Conservation (phyloP, 805 yeast species). For the Wickerhamiella occidentalis region DNA sequence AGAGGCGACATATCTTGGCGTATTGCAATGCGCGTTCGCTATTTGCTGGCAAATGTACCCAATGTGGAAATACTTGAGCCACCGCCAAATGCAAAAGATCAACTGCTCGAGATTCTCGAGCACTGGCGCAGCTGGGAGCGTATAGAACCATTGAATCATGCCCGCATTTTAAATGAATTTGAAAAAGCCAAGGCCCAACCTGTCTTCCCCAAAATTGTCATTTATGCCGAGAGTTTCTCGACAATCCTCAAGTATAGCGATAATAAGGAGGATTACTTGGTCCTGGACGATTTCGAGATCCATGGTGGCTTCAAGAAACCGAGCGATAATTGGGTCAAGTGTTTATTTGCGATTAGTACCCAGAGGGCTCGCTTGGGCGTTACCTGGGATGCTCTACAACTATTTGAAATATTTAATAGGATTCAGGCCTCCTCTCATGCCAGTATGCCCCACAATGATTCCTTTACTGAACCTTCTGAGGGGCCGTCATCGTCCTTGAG, state of each 20-base stretch:
- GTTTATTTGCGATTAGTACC: conserved; percentile 10
- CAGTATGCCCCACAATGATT: too few species aligned
- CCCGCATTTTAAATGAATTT: conserved; percentile 21
- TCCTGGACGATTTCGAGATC: conserved; percentile 26
- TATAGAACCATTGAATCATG: conserved; percentile 14
- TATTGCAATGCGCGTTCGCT: conserved; percentile 64
- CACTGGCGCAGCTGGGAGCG: conserved; percentile 90
- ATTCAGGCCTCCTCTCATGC: too few species aligned
- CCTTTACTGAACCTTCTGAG: too few species aligned
- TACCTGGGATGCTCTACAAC: conserved; percentile 1
- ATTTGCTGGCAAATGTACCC: conserved; percentile 52
- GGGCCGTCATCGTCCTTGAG: too few species aligned
- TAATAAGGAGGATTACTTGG: conserved; percentile 26
- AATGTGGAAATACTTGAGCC: conserved; percentile 24
- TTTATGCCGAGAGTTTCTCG: conserved; percentile 25
- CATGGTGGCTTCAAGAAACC: conserved; percentile 2
- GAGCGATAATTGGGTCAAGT: conserved; percentile 11
- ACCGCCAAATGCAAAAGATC: conserved; percentile 41
- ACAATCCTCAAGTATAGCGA: conserved; percentile 24
- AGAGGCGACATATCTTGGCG: conserved; percentile 83
- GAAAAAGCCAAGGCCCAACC: background rate
- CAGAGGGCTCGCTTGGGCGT: conserved; percentile 5
- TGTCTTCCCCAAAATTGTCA: background rate
- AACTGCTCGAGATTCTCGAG: conserved; percentile 48
- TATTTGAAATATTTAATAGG: background rate